Percentiles rank a stretch among this genome's conserved stretches.
phyloP scores from a whole-genome alignment of 345 rosid species.

The Heritiera fomes region DNA sequence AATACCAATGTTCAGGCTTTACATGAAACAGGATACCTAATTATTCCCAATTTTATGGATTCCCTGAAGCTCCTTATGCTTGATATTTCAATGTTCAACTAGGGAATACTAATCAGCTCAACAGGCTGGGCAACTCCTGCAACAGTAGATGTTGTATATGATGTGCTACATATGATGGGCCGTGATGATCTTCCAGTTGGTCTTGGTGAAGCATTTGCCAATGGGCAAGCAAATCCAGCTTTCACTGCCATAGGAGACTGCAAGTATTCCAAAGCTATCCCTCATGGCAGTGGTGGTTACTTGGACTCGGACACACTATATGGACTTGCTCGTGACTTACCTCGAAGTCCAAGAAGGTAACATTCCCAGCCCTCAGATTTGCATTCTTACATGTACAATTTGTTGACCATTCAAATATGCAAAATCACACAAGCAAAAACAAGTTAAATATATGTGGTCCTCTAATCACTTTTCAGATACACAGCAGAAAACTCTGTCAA shows the following conservation, averaged over 20 bases:
- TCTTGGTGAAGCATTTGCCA: constrained; percentile 60
- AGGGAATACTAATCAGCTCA: constrained; percentile 86
- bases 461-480: constrained; percentile 43
- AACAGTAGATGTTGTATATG: constrained; percentile 77
- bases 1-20: background rate
- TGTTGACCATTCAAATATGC: background rate
- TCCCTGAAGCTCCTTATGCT: background rate
- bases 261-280: constrained; percentile 69
- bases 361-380: constrained; percentile 9
- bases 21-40: background rate
- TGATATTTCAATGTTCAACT: constrained; percentile 21
- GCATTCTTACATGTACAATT: background rate
- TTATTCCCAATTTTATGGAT: background rate
- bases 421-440: constrained; percentile 19
- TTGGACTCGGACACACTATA: constrained; percentile 83
- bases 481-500: constrained; percentile 71
- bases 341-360: constrained; percentile 74
- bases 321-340: constrained; percentile 77
- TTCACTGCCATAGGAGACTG: constrained; percentile 65
- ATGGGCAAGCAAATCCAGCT: constrained; percentile 52
- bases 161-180: constrained; percentile 91
- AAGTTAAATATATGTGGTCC: background rate
- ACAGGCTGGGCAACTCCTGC: constrained; percentile 96
- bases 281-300: constrained; percentile 83
- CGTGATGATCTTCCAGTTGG: constrained; percentile 89